phyloP scores from a whole-genome alignment of 148 eudicot genomes.

The Arbutus unedo region DNA sequence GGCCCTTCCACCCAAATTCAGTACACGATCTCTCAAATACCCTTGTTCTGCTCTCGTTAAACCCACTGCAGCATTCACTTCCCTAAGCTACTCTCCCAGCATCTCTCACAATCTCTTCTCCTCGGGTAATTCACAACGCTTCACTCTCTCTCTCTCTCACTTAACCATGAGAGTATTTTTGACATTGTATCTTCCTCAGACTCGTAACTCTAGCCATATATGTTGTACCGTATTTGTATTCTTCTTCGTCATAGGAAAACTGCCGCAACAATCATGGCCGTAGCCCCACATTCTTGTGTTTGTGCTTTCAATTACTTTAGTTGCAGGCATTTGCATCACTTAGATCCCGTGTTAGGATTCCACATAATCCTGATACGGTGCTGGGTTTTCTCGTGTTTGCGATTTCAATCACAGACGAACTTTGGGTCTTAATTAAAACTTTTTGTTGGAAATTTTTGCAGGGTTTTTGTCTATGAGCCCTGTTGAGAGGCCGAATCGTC shows the following conservation, averaged over 20 bases:
- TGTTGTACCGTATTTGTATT: no score
- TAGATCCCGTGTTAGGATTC: background rate
- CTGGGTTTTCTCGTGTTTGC: background rate
- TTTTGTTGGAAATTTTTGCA: conserved; percentile 13
- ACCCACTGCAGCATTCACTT: conserved; percentile 22
- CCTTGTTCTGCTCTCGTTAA: conserved; percentile 24
- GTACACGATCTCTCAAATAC: conserved; percentile 33
- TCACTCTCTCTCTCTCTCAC: background rate
- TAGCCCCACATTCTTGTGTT: background rate
- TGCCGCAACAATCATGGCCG: no score
- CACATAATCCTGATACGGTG: background rate
- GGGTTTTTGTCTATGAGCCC: conserved; percentile 45
- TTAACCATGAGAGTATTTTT: background rate
- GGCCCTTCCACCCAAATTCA: conserved; percentile 44
- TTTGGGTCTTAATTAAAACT: background rate
- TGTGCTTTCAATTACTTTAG: background rate
- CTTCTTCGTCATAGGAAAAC: no score
- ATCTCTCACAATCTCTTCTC: conserved; percentile 47
- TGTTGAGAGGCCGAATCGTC: conserved; percentile 30
- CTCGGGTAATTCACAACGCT: conserved; percentile 40
- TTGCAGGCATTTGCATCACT: background rate
- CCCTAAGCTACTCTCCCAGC: conserved; percentile 54
- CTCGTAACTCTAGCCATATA: background rate
- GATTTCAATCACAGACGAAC: background rate
- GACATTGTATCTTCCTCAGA: background rate